Base-by-base conservation (phyloP, 1,139 yeast species). In the Pichia terricola region DNA sequence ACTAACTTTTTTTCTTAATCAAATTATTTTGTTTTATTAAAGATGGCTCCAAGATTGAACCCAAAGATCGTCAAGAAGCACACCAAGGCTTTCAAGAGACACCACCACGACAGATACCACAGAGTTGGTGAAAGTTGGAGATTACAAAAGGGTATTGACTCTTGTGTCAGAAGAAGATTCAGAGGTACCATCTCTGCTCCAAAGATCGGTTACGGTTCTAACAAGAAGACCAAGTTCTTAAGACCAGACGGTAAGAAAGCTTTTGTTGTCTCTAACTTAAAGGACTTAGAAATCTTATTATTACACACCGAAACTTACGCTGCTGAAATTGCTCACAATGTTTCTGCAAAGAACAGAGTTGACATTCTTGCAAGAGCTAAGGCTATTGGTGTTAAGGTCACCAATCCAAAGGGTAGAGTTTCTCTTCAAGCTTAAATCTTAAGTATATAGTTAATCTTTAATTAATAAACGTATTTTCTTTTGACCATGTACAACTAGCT, bases 81-180 rank as follows among this genome's bases (percentile, higher is more conserved):
- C 86, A 73, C 89, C 72, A 85, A 85, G 81, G 84, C 84, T 82
- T 94, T 94, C 87, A 91, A 88, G 91, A 88, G 99, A 80, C 97
- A 91, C 74, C 98, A 94, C 81, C 88, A 96, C 73, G 99, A 94
- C 85, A 88, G 96, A 77, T 91, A 87, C 78, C 81, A 81, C 81
- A 89, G 98, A 76, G 96, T 91, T 63, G 77, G 88, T 66, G 96
- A 87, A 77, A 83, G 82, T 81, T 94, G 98, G 98, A 91, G 99
- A 87, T 91, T 91, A 79, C 98, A 94, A 79, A 91, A 89, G 87
- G 99, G 99, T 91, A 94, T 94, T 69, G 99, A 94, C 81, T 89
- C 96, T 65, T 82, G 89, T 77, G 96, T 89, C 72, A 89, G 97
- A 82, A 89, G 97, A 81, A 87, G 97, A 80, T 94, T 91, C 95